These are phyloP conservation scores for Immersiella caudata DNA, from an alignment of 495 filamentous ascomycete species.

Conservation along the genomic window DNA sequence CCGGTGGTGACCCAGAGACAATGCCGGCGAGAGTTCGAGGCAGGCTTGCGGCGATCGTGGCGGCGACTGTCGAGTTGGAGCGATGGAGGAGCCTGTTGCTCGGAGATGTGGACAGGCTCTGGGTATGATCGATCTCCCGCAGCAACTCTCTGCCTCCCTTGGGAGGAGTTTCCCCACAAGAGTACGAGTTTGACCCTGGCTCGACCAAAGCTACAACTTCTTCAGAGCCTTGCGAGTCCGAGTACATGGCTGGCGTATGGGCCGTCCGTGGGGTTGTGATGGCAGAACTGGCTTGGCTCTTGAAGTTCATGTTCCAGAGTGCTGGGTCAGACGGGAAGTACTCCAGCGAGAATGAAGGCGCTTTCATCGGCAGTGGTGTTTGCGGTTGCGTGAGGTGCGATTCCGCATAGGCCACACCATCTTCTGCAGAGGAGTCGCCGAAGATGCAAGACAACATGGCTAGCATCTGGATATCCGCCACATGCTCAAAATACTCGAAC, in stretches of 20 bases:
- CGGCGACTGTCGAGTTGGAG: constrained; percentile 61
- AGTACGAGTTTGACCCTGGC: constrained; percentile 56
- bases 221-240: constrained; percentile 62
- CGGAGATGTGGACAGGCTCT: constrained; percentile 73
- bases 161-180: constrained; percentile 71
- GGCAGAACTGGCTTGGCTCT: constrained; percentile 52
- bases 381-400: constrained; percentile 51
- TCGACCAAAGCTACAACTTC: constrained; percentile 55
- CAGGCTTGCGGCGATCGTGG: constrained; percentile 69
- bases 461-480: constrained; percentile 88
- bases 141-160: constrained; percentile 39
- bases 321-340: constrained; percentile 68
- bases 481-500: constrained; percentile 76
- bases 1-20: constrained; percentile 72
- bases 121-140: constrained; percentile 45
- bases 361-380: constrained; percentile 64
- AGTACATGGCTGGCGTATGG: constrained; percentile 57
- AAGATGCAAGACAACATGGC: constrained; percentile 93
- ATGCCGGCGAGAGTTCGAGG: constrained; percentile 72
- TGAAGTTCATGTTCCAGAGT: constrained; percentile 55
- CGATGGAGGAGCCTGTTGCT: constrained; percentile 57
- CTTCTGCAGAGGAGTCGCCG: constrained; percentile 60
- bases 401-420: constrained; percentile 52
- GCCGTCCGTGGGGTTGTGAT: constrained; percentile 63
- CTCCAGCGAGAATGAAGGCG: constrained; percentile 65